phyloP scores from a whole-genome alignment of 305 asterid genomes.

The Withania somnifera region DNA sequence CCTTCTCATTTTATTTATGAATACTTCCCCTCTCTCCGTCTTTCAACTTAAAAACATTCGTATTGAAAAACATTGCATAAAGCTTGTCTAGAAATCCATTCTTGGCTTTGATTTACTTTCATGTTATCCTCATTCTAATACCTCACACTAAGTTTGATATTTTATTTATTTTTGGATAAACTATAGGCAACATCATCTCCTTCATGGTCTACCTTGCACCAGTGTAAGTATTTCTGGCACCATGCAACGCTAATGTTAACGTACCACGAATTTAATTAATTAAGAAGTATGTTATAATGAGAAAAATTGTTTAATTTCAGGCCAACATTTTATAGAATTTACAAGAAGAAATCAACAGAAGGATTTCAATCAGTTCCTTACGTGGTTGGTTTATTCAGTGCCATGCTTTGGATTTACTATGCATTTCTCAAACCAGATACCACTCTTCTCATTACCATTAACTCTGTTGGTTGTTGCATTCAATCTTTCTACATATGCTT shows the following conservation, averaged over 20 bases:
- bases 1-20: not conserved
- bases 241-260: not conserved
- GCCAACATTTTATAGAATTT: conserved; percentile 39
- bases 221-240: conserved; percentile 25
- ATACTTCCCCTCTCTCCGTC: not conserved
- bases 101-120: no score
- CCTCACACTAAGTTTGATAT: not conserved
- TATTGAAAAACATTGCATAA: not conserved
- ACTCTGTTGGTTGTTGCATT: conserved; percentile 35
- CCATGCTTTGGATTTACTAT: conserved; percentile 49
- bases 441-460: conserved; percentile 44
- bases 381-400: conserved; percentile 34
- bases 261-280: no score
- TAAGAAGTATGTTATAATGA: not conserved
- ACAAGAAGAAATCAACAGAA: conserved; percentile 45
- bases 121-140: no score
- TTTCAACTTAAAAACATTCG: not conserved
- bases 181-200: conserved; percentile 59
- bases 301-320: conserved; percentile 13
- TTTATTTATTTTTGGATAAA: not conserved
- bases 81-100: no score
- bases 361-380: conserved; percentile 45
- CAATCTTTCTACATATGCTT: conserved; percentile 30
- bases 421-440: conserved; percentile 26
- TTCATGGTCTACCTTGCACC: conserved; percentile 77